Conservation (phyloP, 805 yeast species). For the Candida manassasensis region DNA sequence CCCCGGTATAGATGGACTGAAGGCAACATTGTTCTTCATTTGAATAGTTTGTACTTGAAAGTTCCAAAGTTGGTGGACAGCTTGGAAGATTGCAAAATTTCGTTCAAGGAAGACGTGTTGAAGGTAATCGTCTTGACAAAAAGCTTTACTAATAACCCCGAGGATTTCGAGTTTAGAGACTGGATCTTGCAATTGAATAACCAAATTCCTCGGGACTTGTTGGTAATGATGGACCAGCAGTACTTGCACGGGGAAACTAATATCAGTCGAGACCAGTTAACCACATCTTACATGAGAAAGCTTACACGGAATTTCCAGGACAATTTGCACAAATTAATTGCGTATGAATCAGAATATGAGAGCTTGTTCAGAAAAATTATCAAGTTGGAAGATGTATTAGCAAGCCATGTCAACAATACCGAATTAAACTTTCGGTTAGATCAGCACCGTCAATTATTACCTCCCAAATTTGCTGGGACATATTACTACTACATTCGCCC, state of each 20-base stretch:
- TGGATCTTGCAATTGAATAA: slow-evolving; percentile 60
- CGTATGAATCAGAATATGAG: slow-evolving; percentile 56
- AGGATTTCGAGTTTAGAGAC: slow-evolving; percentile 44
- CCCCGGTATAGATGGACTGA: slow-evolving; percentile 49
- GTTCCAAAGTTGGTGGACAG: slow-evolving; percentile 57
- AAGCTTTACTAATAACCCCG: slow-evolving; percentile 31
- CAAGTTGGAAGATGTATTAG: slow-evolving; percentile 53
- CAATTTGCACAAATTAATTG: slow-evolving; percentile 47
- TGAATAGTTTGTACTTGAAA: slow-evolving; percentile 43
- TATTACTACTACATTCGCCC: slow-evolving; percentile 46
- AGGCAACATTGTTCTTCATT: slow-evolving; percentile 24
- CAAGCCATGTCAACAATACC: slow-evolving; percentile 26
- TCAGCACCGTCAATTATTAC: slow-evolving; percentile 15
- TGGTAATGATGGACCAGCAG: slow-evolving; percentile 29
- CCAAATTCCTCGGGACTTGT: slow-evolving; percentile 38
- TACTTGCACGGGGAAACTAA: slow-evolving; percentile 14
- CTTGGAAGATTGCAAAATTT: slow-evolving; percentile 57
- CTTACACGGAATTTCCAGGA: slow-evolving; percentile 49
- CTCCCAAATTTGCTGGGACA: slow-evolving; percentile 40
- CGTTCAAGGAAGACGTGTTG: slow-evolving; percentile 58
- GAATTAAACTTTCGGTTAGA: slow-evolving; percentile 18
- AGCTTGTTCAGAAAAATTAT: slow-evolving; percentile 45
- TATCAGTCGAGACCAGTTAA: slow-evolving; percentile 31
- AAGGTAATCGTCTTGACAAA: slow-evolving; percentile 51
- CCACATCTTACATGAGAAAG: slow-evolving; percentile 42